Evolutionary conservation across 768 basidiomycete genomes (phyloP).

Genomic region (Phanerodontia chrysosporium): DNA sequence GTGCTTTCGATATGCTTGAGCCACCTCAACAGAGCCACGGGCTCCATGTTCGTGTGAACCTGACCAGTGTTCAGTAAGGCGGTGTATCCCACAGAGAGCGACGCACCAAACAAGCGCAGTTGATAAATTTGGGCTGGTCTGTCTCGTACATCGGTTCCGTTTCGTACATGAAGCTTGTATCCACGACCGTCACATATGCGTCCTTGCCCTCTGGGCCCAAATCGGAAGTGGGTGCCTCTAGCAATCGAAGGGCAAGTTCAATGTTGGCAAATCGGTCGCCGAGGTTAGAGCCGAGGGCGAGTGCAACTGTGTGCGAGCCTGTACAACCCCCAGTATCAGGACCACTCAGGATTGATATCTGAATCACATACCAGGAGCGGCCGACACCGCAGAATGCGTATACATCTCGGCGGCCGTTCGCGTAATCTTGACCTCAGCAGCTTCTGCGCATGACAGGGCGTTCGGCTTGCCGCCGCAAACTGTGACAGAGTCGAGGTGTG

Average conservation of each 20-base stretch:
- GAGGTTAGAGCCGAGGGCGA: conserved; percentile 88
- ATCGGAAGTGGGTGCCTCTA: conserved; percentile 47
- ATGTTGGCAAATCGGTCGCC: conserved; percentile 85
- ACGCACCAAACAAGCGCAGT: conserved; percentile 86
- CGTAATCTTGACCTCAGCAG: conserved; percentile 58
- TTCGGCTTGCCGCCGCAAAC: conserved; percentile 69
- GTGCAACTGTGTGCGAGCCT: conserved; percentile 41
- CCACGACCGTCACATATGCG: conserved; percentile 36
- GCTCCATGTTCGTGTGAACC: conserved; percentile 72
- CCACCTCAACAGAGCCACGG: conserved; percentile 52
- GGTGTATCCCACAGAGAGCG: background rate
- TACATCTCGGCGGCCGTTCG: conserved; percentile 28
- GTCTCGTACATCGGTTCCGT: conserved; percentile 94
- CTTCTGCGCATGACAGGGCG: conserved; percentile 63
- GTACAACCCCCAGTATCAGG: background rate
- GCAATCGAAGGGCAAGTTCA: conserved; percentile 64
- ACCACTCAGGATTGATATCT: too few relatives aligned
- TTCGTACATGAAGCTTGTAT: conserved; percentile 91
- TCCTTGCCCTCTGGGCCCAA: conserved; percentile 22
- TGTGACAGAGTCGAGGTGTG: conserved; percentile 31
- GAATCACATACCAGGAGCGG: too few relatives aligned
- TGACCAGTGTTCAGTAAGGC: conserved; percentile 25
- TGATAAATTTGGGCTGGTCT: conserved; percentile 85
- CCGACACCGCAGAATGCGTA: too few relatives aligned
- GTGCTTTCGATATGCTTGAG: conserved; percentile 69